Evolutionary conservation across 495 filamentous ascomycete genomes (phyloP), one percentile per base, ranked within the genome.

Genomic region (Glonium stellatum): DNA sequence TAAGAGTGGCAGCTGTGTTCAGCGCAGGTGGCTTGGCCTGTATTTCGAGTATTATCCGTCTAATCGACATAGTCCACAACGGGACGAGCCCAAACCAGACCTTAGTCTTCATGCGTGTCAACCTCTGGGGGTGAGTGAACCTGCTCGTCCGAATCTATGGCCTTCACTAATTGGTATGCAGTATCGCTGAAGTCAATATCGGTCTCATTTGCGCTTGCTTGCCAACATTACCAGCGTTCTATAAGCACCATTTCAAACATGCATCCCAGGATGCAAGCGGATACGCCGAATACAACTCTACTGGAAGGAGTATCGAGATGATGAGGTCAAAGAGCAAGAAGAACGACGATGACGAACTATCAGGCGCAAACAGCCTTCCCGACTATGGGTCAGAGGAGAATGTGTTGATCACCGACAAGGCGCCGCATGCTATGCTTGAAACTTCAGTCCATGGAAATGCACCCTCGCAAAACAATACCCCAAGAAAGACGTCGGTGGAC

Each of bases 171-270:
- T 18, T 46, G 36, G 12, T 37, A 54, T 65, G 42, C 22, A 78
- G 76, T 12, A 77, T 77, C 42, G 77, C 76, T 53, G 77, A 80
- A 66, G 74, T 72, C 39, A 74, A 73, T 34, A 65, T 79, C 39
- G 77, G 76, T 15, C 54, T 79, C n/a, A 77, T 79, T 55, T 78
- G 76, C 53, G 76, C 76, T 31, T 78, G 77, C 62, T 69, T 78
- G 2, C 77, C 77, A 0, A 65, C 72, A 3, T 53, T 77, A 10
- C 57, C 57, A 2, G 57, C 57, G n/a, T 59, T 59, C 35, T 59
- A 34, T 5, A 59, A 52, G 18, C 46, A 59, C 22, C 27, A 52
- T 46, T 52, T 59, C 34, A 9, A n/a, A n/a, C 1, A 23, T 11
- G 1, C 48, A 19, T 15, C 15, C 13, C 23, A n/a, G 34, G 23